Percentiles rank a stretch among this genome's conserved stretches.
phyloP scores from a whole-genome alignment of 108 stramenopile species.

The Skeletonema costatum region DNA sequence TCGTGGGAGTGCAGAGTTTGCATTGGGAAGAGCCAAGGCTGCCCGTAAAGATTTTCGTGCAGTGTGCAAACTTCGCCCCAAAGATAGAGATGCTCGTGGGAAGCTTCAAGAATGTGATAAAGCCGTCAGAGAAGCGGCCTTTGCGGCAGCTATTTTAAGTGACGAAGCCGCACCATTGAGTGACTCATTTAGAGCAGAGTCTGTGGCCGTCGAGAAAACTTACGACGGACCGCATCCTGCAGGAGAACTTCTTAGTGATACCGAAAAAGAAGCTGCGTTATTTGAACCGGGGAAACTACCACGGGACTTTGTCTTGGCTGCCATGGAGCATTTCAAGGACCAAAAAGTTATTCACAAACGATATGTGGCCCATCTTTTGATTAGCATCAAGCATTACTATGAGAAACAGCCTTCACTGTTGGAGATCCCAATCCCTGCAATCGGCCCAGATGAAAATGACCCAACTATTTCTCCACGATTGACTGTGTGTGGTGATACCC shows the following conservation, averaged over 20 bases:
- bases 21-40: conserved; percentile 91
- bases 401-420: conserved; percentile 64
- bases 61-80: conserved; percentile 83
- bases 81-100: conserved; percentile 82
- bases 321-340: conserved; percentile 83
- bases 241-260: conserved; percentile 61
- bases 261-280: conserved; percentile 39
- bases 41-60: conserved; percentile 92
- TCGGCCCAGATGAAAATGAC: conserved; percentile 53
- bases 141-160: conserved; percentile 89
- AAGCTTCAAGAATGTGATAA: conserved; percentile 93
- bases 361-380: conserved; percentile 83
- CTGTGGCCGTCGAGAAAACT: conserved; percentile 57
- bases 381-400: conserved; percentile 71
- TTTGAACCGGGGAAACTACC: conserved; percentile 86
- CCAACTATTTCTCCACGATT: conserved; percentile 56
- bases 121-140: conserved; percentile 86
- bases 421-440: conserved; percentile 71
- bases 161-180: conserved; percentile 83
- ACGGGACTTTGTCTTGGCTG: conserved; percentile 88
- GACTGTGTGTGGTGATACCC: conserved; percentile 97
- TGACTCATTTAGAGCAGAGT: conserved; percentile 66
- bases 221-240: conserved; percentile 94
- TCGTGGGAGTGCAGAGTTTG: conserved; percentile 95
- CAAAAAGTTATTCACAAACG: conserved; percentile 96